phyloP scores from a whole-genome alignment of 2,329 filamentous ascomycete genomes.

The Hymenoscyphus repandus region DNA sequence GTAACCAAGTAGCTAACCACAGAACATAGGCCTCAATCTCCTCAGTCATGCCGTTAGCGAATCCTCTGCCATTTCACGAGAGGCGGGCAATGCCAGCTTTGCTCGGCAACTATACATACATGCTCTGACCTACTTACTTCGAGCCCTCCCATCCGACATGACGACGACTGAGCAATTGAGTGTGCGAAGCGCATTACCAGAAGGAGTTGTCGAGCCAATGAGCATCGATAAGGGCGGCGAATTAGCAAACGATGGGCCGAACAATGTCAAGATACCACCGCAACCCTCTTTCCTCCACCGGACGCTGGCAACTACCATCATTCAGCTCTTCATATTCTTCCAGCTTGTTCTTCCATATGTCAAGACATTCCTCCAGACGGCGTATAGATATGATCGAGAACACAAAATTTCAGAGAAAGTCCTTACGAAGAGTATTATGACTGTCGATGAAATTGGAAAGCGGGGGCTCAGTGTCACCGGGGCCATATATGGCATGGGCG shows the following conservation, averaged over 20 bases:
- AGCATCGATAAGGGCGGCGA: constrained; percentile 10
- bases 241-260: constrained; percentile 10
- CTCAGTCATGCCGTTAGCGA: constrained; percentile 42
- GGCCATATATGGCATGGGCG: constrained; percentile 54
- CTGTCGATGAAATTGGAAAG: constrained; percentile 49
- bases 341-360: constrained; percentile 59
- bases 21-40: constrained; percentile 38
- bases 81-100: constrained; percentile 36
- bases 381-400: constrained; percentile 59
- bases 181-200: constrained; percentile 47
- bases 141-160: constrained; percentile 54
- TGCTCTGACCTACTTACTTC: constrained; percentile 58
- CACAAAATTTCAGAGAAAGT: constrained; percentile 59
- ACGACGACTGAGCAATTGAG: constrained; percentile 47
- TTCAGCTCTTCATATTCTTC: constrained; percentile 53
- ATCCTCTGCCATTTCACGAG: constrained; percentile 32
- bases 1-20: too few species aligned
- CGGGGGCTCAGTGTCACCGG: constrained; percentile 46
- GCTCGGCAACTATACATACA: constrained; percentile 61
- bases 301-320: constrained; percentile 48
- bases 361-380: constrained; percentile 45
- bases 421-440: constrained; percentile 44
- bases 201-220: constrained; percentile 22
- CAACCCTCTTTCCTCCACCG: constrained; percentile 52
- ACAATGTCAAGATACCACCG: constrained; percentile 11